Evolutionary conservation across 2,329 filamentous ascomycete species (phyloP).

Genomic region (Fonsecaea nubica): DNA sequence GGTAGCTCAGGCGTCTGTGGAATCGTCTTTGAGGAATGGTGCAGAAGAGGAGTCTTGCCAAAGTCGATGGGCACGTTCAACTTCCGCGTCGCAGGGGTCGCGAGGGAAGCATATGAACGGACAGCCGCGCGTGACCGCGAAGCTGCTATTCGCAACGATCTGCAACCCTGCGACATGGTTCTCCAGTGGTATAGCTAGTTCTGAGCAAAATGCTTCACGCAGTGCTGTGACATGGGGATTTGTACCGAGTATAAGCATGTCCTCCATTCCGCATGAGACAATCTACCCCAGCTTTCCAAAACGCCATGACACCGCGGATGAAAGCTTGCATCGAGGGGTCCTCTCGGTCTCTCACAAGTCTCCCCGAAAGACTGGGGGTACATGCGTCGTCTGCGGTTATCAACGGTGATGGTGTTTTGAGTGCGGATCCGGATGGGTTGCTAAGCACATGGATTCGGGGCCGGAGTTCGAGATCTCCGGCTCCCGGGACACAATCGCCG

Average conservation of each 20-base stretch:
- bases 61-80: constrained; percentile 20
- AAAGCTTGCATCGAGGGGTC: background rate
- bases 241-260: background rate
- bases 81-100: background rate
- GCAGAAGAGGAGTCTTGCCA: constrained; percentile 14
- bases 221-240: background rate
- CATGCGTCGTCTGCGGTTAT: background rate
- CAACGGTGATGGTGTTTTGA: background rate
- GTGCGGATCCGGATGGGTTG: background rate
- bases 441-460: background rate
- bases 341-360: background rate
- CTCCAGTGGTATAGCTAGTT: background rate
- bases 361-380: background rate
- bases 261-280: background rate
- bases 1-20: constrained; percentile 2
- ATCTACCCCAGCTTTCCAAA: background rate
- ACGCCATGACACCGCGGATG: background rate
- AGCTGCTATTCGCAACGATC: background rate
- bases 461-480: background rate
- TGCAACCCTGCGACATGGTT: background rate
- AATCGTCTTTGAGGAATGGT: constrained; percentile 6
- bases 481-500: background rate
- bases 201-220: background rate
- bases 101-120: constrained; percentile 3
- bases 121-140: background rate